Evolutionary conservation across 257 asterid species (phyloP).

Genomic region (Henckelia pumila): DNA sequence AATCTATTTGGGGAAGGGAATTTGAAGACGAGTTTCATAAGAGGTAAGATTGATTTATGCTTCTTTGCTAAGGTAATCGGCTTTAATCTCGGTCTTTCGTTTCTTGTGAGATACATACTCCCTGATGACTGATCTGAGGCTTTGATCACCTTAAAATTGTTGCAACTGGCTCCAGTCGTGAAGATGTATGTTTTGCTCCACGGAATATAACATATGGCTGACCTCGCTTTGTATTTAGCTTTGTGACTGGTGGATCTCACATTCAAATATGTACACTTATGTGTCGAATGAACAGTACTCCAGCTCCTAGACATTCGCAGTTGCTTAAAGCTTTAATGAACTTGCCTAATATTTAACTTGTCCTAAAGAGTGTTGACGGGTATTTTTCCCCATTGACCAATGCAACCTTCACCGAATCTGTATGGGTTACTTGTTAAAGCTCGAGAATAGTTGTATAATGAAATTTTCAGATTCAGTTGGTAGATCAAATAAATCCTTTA

Average conservation of each 20-base stretch:
- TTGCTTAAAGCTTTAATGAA: neutral
- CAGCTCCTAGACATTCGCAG: neutral
- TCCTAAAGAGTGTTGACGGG: neutral
- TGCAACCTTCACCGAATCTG: neutral
- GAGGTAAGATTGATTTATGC: slow-evolving; percentile 49
- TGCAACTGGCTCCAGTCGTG: neutral
- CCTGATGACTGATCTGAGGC: slow-evolving; percentile 1
- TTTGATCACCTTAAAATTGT: slow-evolving; percentile 11
- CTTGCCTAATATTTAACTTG: neutral
- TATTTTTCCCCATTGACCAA: neutral
- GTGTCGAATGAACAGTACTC: neutral
- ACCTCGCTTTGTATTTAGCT: slow-evolving; percentile 20
- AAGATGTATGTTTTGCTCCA: neutral
- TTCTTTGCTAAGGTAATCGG: neutral
- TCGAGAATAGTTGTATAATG: neutral
- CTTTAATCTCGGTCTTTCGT: neutral
- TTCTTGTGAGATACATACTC: neutral
- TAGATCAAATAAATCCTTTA: neutral
- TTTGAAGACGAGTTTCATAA: slow-evolving; percentile 98
- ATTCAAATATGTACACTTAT: neutral
- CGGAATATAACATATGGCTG: neutral
- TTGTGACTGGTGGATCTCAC: slow-evolving; percentile 1
- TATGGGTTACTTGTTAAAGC: neutral
- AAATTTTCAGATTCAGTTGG: neutral
- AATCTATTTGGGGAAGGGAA: slow-evolving; percentile 99